Evolutionary conservation across 805 yeast genomes (phyloP).

Genomic region (Sugiyamaella floridensis): DNA sequence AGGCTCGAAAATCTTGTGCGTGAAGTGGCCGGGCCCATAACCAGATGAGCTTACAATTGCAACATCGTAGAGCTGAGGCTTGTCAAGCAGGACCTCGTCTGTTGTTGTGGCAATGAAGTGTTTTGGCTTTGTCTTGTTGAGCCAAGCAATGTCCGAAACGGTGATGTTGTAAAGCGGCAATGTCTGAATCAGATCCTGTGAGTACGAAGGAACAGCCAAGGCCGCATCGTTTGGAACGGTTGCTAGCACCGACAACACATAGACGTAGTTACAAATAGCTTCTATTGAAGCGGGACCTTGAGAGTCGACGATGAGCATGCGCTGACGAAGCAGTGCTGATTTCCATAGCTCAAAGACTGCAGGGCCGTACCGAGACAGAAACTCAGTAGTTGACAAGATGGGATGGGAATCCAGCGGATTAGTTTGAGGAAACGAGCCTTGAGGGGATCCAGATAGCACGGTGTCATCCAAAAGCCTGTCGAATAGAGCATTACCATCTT

Average conservation of each 20-base stretch:
- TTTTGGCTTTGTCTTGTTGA: constrained; percentile 20
- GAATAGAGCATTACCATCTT: constrained; percentile 5
- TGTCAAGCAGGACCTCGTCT: constrained; percentile 57
- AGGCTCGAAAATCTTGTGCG: neutral
- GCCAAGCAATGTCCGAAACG: constrained; percentile 46
- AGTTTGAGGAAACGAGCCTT: neutral
- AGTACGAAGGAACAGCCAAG: constrained; percentile 28
- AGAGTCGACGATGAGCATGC: constrained; percentile 39
- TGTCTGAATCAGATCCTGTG: constrained; percentile 13
- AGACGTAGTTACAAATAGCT: constrained; percentile 44
- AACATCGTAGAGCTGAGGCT: constrained; percentile 45
- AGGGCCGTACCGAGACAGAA: constrained; percentile 55
- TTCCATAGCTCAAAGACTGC: constrained; percentile 59
- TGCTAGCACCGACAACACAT: constrained; percentile 53
- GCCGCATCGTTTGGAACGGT: constrained; percentile 53
- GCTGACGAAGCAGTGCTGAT: constrained; percentile 49
- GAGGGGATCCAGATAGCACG: constrained; percentile 31
- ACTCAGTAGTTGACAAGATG: constrained; percentile 33
- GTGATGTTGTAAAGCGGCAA: constrained; percentile 49
- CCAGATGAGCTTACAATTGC: constrained; percentile 23
- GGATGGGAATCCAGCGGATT: constrained; percentile 27
- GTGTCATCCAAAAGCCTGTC: constrained; percentile 19
- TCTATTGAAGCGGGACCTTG: constrained; percentile 35
- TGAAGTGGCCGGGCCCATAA: constrained; percentile 17
- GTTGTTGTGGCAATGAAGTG: constrained; percentile 57